Base-by-base conservation (phyloP, 805 yeast species). In the Pichia cephalocereana region DNA sequence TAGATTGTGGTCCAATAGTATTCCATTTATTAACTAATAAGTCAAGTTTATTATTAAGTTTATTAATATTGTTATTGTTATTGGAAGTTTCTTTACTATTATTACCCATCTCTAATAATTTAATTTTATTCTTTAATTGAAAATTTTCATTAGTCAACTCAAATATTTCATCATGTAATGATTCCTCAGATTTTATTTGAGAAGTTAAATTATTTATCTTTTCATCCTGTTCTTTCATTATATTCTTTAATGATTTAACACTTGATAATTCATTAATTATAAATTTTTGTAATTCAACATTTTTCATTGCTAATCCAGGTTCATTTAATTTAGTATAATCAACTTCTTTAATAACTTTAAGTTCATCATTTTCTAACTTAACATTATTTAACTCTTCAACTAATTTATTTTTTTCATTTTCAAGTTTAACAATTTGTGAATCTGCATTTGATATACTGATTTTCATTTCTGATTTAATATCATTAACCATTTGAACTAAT, bases 391-490 rank as follows among this genome's bases (percentile, higher is more conserved):
- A 38, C 41, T 45, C 19, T n/a, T 41, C 41, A 31, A 39, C 23
- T 28, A 46, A 46, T 43, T 52, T 56, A 14, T 48, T 47, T 40
- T 55, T 60, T 48, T 71, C 69, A 14, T 48, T 30, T 50, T 81
- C 86, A 36, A 84, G 65, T 19, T 57, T 56, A 23, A 62, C 63
- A 23, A 83, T 79, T 48, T 74, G 74, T 18, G 71, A 71, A 54
- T 80, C 75, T 0, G 89, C 90, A 44, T 70, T 66, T 44, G 67
- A 70, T 52, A 83, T 81, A 53, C 79, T 82, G 6, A 64, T 63
- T 48, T 70, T 71, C 52, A 79, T 74, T 40, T 71, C 71, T 3
- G 54, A 19, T 52, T 70, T 75, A 46, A 77, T 57, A 12, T 61
- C 59, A 27, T 50, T 54, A n/a, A 65, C 48, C 61, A 59, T 58